Evolutionary conservation across 1,139 yeast species (phyloP), one percentile per base, ranked within the genome.

Genomic region (Zygoascus sp.): DNA sequence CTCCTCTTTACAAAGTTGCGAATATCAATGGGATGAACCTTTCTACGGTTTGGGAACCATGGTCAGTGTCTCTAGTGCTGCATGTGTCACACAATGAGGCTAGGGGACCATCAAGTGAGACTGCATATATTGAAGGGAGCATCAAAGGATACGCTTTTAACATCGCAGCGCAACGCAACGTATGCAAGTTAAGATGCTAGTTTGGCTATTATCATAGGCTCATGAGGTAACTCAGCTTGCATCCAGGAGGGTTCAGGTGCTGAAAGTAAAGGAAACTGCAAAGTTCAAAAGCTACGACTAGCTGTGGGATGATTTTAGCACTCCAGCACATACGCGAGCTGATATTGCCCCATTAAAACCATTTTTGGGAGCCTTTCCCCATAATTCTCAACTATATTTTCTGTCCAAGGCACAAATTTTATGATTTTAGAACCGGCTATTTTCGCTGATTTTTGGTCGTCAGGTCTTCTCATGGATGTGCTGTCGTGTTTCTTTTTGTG

Each of bases 51-150:
- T 30, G 11, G 15, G 17, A 30, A n/a, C 17, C 4, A 30, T 11
- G 17, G 4, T 11, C 13, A 13, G 15, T 20, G 39, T 35, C 27
- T 35, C 39, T 35, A n/a, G 22, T 10, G 25, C 25, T 21, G 39
- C 25, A 35, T 20, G 39, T 35, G 16, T 20, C 25, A 21, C 8
- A 19, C 39, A 35, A 19, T 19, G 16, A 27, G 27, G 10, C 25
- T n/a, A 3, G 15, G 15, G 34, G 34, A 23, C 20, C 39, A 20
- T 20, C 6, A 20, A 11, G 27, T 35, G 39, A 35, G 39, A 35
- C 39, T 10, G 39, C 39, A 35, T 35, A 35, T 35, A 35, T 35
- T 30, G 34, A n/a, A 30, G 11, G 16, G 34, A n/a, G 34, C 34
- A 30, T 30, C n/a, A 30, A 25, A 25, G 28, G n/a, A 25, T 25